Evolutionary conservation across 495 filamentous ascomycete genomes (phyloP), one percentile per base, ranked within the genome.

Genomic region (Hypoxylon trugodes): DNA sequence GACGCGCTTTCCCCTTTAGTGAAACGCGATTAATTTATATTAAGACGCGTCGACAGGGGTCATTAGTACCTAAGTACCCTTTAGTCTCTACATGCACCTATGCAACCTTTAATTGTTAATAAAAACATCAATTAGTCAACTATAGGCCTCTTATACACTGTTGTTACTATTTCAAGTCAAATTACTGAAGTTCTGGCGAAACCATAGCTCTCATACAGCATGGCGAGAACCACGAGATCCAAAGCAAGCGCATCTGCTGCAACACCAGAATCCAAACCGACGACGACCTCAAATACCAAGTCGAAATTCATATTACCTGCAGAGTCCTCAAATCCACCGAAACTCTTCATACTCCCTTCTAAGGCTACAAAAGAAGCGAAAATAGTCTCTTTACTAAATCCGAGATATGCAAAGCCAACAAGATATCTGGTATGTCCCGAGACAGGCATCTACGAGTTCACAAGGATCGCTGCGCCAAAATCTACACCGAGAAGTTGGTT

Each of bases 371-470:
- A 81, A 50, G 82, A 86, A 47, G 84, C 88, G 18, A 84, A 87
- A 54, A 86, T 98, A 47, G 73, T 96, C 65, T 88, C 87, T 22
- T 80, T 98, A 9, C 82, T 87, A n/a, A 84, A 96, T 72, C 94
- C 96, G 7, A 87, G 87, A 59, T 89, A 85, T 36, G 73, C 66
- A 16, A 79, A 77, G 10, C 83, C 88, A 4, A 83, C 79, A 41
- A 84, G 90, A 55, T 98, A 93, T 73, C 84, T 92, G 56, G 87
- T 92, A 69, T 95, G 92, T 70, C 91, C 93, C 3, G 73, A 83
- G 24, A 83, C 84, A 8, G 95, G 94, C 21, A 80, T 97, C 59
- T 92, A 89, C 76, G 95, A 98, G 71, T 93, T 98, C 77, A 97
- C 87, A 10, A 82, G 82, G 33, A 81, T 98, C 66, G 74, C 86